These are phyloP conservation scores for Orbilia brochopaga DNA, from an alignment of 2,329 filamentous ascomycete species.

Conservation along the genomic window DNA sequence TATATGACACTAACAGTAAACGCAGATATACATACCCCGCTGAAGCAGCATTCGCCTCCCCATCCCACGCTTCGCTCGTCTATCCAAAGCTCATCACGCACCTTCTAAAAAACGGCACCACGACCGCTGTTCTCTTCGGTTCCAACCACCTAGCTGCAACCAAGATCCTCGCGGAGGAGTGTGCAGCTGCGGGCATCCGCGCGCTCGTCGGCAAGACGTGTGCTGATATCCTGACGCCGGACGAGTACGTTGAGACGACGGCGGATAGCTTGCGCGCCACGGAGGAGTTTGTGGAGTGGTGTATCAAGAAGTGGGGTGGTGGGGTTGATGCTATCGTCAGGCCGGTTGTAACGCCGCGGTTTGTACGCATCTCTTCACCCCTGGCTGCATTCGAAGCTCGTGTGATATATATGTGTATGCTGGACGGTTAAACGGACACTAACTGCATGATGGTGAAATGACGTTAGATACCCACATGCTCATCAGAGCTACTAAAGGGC, in stretches of 20 bases:
- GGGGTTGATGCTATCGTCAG: conserved; percentile 53
- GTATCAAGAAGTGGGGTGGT: conserved; percentile 40
- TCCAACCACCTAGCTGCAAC: conserved; percentile 66
- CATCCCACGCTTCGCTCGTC: conserved; percentile 62
- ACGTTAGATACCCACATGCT: conserved; percentile 60
- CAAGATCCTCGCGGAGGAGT: conserved; percentile 65
- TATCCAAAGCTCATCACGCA: conserved; percentile 65
- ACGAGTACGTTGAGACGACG: conserved; percentile 53
- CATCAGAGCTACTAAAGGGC: conserved; percentile 63
- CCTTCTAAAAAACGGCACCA: conserved; percentile 68
- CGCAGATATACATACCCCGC: conserved; percentile 65
- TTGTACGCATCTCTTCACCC: conserved; percentile 45
- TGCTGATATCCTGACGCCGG: conserved; percentile 53
- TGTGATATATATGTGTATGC: not conserved
- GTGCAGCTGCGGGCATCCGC: conserved; percentile 64
- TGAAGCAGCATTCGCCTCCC: conserved; percentile 67
- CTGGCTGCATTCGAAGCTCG: not conserved
- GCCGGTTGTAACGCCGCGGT: conserved; percentile 56
- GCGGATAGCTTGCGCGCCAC: conserved; percentile 51
- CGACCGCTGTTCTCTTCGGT: conserved; percentile 68
- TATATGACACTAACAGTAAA: not conserved
- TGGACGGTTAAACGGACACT: not conserved
- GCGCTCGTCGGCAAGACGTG: conserved; percentile 66
- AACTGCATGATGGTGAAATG: not conserved
- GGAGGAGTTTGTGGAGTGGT: conserved; percentile 52